Percentiles rank a stretch among this genome's conserved stretches.
Evolutionary conservation across 164 flowering plant genomes (phyloP).

Genomic region (Akebia trifoliata): DNA sequence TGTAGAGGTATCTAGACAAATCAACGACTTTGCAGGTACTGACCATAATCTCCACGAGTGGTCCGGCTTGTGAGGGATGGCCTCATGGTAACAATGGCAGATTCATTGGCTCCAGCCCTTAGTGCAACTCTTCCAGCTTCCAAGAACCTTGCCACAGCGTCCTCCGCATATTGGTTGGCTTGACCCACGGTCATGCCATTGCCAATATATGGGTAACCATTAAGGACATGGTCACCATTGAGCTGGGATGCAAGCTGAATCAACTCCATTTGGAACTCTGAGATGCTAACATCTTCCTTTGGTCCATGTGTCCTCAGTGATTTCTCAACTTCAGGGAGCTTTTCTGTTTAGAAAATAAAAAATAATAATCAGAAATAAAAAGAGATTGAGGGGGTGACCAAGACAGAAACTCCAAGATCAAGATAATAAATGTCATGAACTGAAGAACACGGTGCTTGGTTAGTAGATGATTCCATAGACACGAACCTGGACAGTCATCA

Average conservation of each 20-base stretch:
- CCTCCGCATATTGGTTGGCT: conserved; percentile 79
- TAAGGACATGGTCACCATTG: conserved; percentile 77
- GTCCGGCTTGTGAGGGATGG: conserved; percentile 80
- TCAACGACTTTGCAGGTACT: conserved; percentile 18
- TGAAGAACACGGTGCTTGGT: not conserved
- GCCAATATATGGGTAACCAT: conserved; percentile 72
- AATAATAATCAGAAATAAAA: not conserved
- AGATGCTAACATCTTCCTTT: conserved; percentile 52
- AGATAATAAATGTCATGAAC: not conserved
- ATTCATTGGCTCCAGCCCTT: conserved; percentile 83
- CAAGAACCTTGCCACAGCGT: conserved; percentile 82
- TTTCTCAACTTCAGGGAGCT: conserved; percentile 52
- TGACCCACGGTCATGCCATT: conserved; percentile 65
- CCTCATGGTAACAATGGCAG: conserved; percentile 86
- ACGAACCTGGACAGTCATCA: conserved; percentile 84
- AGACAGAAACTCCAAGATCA: not conserved
- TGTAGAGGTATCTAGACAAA: not conserved
- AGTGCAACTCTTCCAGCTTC: conserved; percentile 90
- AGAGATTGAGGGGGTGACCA: not conserved
- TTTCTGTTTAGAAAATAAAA: conserved; percentile 32
- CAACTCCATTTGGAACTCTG: conserved; percentile 87
- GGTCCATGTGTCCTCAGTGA: conserved; percentile 67
- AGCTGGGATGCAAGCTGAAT: conserved; percentile 95
- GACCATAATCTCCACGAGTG: conserved; percentile 11
- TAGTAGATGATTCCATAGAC: not conserved